Conservation (phyloP, 768 basidiomycete genomes). For the Tubosaeta sp. region DNA sequence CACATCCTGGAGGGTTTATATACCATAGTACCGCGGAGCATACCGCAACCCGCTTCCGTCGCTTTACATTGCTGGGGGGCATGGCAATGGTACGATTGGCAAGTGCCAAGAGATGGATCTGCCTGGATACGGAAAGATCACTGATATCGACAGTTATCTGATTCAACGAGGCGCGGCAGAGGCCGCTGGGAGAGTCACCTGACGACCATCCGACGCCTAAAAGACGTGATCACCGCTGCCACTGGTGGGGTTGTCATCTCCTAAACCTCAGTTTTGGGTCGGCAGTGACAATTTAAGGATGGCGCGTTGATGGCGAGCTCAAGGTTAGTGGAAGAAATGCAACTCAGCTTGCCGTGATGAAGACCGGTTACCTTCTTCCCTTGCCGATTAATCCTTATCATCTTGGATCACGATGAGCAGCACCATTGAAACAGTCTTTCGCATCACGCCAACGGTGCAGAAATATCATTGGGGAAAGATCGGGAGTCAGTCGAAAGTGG, state of each 20-base stretch:
- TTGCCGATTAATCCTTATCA: neutral
- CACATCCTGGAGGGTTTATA: slow-evolving; percentile 14
- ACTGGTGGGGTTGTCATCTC: neutral
- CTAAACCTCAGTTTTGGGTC: neutral
- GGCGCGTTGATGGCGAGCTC: neutral
- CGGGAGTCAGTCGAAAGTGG: slow-evolving; percentile 79
- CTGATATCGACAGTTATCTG: slow-evolving; percentile 21
- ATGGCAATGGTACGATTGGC: neutral
- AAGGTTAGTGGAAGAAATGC: neutral
- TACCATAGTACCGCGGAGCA: slow-evolving; percentile 7
- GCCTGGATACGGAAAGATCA: slow-evolving; percentile 10
- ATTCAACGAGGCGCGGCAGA: slow-evolving; percentile 17
- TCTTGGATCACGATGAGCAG: slow-evolving; percentile 18
- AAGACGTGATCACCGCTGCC: neutral
- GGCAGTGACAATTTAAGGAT: neutral
- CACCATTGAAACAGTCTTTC: slow-evolving; percentile 53
- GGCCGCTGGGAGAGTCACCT: neutral
- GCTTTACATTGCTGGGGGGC: neutral
- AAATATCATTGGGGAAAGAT: slow-evolving; percentile 95
- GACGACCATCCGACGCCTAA: neutral
- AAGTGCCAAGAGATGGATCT: neutral
- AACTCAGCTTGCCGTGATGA: neutral
- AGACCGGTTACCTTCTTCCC: neutral
- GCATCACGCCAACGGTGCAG: slow-evolving; percentile 79
- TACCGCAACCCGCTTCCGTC: neutral